Base-by-base conservation (phyloP, 768 basidiomycete genomes). In the Hygrophorus russula region DNA sequence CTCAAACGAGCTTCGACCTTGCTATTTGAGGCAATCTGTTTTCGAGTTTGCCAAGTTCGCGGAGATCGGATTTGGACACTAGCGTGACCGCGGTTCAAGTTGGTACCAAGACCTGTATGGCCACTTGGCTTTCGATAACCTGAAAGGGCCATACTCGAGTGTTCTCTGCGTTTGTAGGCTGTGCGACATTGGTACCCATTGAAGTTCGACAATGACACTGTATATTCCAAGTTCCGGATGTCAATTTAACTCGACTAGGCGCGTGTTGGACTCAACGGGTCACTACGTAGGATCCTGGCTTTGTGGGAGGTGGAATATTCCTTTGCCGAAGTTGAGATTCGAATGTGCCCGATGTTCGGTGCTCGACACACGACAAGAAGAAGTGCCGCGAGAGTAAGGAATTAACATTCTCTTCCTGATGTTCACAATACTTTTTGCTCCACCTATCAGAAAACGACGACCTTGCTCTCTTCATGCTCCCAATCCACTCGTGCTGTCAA, bases 81-180 rank as follows among this genome's bases (percentile, higher is more conserved):
- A n/a, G n/a, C n/a, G n/a, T n/a, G n/a, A n/a, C n/a, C n/a, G n/a
- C n/a, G n/a, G n/a, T n/a, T n/a, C n/a, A n/a, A n/a, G n/a, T n/a
- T n/a, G n/a, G n/a, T n/a, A n/a, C n/a, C n/a, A n/a, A n/a, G n/a
- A n/a, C n/a, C n/a, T n/a, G n/a, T n/a, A n/a, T n/a, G n/a, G n/a
- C n/a, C n/a, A n/a, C 28, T 27, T 32, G 27, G 31, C 27, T 27
- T 41, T 41, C 40, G 27, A 27, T 27, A 17, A 14, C n/a, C n/a
- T n/a, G n/a, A n/a, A n/a, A n/a, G 9, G 24, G 6, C 10, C 17
- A 27, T 13, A 41, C 40, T 20, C 28, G 28, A 29, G 30, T n/a
- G n/a, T n/a, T 41, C 28, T 29, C 40, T 19, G 31, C n/a, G 30
- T 41, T 41, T n/a, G 30, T 41, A 15, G 42, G 33, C 42, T 42